Evolutionary conservation across 1,284 basidiomycete genomes (phyloP), one percentile per base, ranked within the genome.

Genomic region (Volvariella volvacea): DNA sequence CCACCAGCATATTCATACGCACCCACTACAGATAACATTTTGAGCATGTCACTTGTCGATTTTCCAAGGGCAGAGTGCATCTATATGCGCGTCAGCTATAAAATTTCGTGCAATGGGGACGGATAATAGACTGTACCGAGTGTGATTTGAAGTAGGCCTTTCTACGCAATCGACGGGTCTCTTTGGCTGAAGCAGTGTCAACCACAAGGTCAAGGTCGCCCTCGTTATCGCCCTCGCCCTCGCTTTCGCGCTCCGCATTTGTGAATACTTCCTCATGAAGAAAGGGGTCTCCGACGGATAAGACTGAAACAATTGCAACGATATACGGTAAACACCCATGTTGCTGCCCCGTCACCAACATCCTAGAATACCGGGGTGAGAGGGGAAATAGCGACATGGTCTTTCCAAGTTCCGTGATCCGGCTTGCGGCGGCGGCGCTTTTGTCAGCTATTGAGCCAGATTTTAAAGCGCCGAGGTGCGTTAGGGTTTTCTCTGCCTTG

Each of bases 201-300:
- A 69, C 82, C 4, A 63, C 60, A 14, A 80, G 48, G 48, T 74
- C 77, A 8, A 71, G 68, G 2, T 70, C 61, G 3, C 59, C 67
- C 2, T 67, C 66, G n/a, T n/a, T 31, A 31, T 31, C 34, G n/a
- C 34, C 19, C 6, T 68, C 65, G 1, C 59, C 63, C 3, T 70
- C 65, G 3, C 70, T 71, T 33, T 67, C 62, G 3, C 71, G 66
- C 1, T 75, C 74, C 8, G 64, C 61, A 2, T 65, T 62, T 7
- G 71, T 68, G 4, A 76, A 70, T 38, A 73, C 66, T 31, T 92
- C 85, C 60, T 95, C 92, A 44, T 88, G 83, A 36, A 98, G 62
- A 68, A 99, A 99, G 1, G 96, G 94, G 65, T 99, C 94, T 1
- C 96, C 96, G 14, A 97, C 92, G 3, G 91, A 92, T 49, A 99